Conservation (phyloP, 116 monocot species). For the Zostera marina region DNA sequence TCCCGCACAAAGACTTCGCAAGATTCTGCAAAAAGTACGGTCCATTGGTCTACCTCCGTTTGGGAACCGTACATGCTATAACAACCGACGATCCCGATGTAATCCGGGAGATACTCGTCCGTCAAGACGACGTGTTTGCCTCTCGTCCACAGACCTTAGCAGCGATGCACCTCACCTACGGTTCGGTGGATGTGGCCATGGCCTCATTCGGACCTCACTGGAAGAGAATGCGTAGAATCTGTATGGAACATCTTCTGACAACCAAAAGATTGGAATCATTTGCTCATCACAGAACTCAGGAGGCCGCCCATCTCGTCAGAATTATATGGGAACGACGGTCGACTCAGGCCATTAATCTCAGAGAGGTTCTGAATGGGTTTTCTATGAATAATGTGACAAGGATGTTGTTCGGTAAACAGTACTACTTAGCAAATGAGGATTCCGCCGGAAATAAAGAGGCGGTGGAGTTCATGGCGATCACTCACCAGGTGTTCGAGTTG, state of each 20-base stretch:
- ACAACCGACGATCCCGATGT: conserved; percentile 83
- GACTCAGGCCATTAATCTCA: conserved; percentile 24
- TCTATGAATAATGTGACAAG: conserved; percentile 98
- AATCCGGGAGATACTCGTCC: conserved; percentile 72
- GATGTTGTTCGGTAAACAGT: conserved; percentile 89
- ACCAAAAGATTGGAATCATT: conserved; percentile 60
- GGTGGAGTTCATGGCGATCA: conserved; percentile 63
- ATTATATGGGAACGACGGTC: conserved; percentile 24
- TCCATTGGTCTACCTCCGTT: conserved; percentile 75
- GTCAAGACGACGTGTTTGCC: conserved; percentile 71
- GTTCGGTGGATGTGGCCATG: conserved; percentile 61
- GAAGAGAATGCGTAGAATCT: conserved; percentile 80
- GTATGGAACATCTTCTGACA: conserved; percentile 86
- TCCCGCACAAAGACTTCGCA: conserved; percentile 67
- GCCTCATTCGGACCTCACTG: conserved; percentile 68
- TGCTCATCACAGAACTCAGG: conserved; percentile 33
- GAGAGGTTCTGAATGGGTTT: conserved; percentile 55
- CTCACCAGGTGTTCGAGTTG: conserved; percentile 61
- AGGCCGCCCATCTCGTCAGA: conserved; percentile 42
- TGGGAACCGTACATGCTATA: conserved; percentile 67
- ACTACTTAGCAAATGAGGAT: conserved; percentile 42
- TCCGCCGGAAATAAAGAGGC: conserved; percentile 40
- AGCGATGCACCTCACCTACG: conserved; percentile 56
- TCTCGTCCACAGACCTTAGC: conserved; percentile 66
- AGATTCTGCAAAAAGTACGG: conserved; percentile 44